These are phyloP conservation scores for Circinella minor DNA, from an alignment of 371 early-diverging fungal genomes.

Conservation along the genomic window DNA sequence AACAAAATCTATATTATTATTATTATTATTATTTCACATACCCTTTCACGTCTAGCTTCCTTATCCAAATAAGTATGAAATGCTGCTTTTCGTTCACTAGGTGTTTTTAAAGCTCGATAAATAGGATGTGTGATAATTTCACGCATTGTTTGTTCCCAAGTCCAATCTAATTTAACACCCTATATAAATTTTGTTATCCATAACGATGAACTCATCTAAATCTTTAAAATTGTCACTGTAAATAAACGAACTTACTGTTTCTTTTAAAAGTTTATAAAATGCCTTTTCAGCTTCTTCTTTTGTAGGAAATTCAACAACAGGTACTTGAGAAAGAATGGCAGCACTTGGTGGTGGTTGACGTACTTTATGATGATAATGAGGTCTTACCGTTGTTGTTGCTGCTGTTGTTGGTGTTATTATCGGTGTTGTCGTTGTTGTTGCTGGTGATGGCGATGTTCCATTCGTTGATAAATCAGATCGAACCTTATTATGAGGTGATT, in stretches of 20 bases:
- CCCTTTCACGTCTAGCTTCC: slow-evolving; percentile 57
- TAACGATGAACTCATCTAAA: neutral
- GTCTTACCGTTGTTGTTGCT: too few species aligned
- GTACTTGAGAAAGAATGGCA: slow-evolving; percentile 21
- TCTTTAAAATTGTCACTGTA: too few species aligned
- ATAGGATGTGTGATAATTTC: slow-evolving; percentile 81
- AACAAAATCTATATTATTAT: too few species aligned
- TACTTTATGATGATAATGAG: slow-evolving; percentile 7
- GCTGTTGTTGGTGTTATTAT: neutral
- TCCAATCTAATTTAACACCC: slow-evolving; percentile 82
- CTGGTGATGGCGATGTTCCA: neutral
- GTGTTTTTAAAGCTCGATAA: slow-evolving; percentile 85
- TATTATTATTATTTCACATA: slow-evolving; percentile 7
- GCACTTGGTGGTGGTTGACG: slow-evolving; percentile 28
- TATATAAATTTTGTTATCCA: slow-evolving; percentile 21
- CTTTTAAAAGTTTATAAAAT: slow-evolving; percentile 73
- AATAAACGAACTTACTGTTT: slow-evolving; percentile 55
- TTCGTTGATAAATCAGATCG: neutral
- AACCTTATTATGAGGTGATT: neutral
- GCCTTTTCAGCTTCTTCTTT: slow-evolving; percentile 88
- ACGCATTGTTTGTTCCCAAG: slow-evolving; percentile 93
- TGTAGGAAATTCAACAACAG: slow-evolving; percentile 66
- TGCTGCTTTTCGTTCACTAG: slow-evolving; percentile 78
- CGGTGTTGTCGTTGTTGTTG: too few species aligned
- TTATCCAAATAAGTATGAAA: slow-evolving; percentile 76